Base-by-base conservation (phyloP, 1,284 basidiomycete species). In the Stygiomarasmius scandens region DNA sequence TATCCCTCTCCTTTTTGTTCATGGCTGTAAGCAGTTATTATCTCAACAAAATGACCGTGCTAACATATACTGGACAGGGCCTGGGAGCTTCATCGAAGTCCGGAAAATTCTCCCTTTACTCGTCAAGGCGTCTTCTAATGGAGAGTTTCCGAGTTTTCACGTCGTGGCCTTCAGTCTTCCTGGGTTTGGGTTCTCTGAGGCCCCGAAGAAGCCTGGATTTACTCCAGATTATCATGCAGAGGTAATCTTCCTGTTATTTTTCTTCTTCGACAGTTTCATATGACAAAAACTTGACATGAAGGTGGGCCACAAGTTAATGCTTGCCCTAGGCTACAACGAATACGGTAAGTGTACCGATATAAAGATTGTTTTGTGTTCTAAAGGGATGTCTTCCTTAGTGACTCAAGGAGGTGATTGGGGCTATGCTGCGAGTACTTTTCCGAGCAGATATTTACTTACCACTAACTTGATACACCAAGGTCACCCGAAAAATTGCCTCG, bases 351-450 rank as follows among this genome's bases (percentile, higher is more conserved):
- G 8, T 34, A 27, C 32, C 32, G 14, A 19, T 38, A 27, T 14
- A 6, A 11, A 2, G n/a, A n/a, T 49, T 49, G 19, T 46, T 32
- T 25, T 8, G 27, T 34, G 3, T 43, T 25, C 46, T 51, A n/a
- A 4, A 32, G 59, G 38, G 10, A 25, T 4, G 52, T 1, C 60
- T 29, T 22, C 47, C 41, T 1, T 24, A 83, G 81, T 80, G 19
- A 77, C 77, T 0, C 78, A 84, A 67, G 83, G 80, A 22, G 82
- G 83, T 3, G 83, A 84, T 60, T 82, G 79, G 80, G 82, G 82
- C 41, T 64, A 61, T 51, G 1, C 38, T 38, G 58, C 56, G 25
- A 44, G 58, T 56, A 1, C 10, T 36, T 41, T 10, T 19, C 27
- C 8, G 22, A n/a, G n/a, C n/a, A n/a, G n/a, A n/a, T 3, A 10